Base-by-base conservation (phyloP, 1,284 basidiomycete genomes). In the Coniferiporia weirii region DNA sequence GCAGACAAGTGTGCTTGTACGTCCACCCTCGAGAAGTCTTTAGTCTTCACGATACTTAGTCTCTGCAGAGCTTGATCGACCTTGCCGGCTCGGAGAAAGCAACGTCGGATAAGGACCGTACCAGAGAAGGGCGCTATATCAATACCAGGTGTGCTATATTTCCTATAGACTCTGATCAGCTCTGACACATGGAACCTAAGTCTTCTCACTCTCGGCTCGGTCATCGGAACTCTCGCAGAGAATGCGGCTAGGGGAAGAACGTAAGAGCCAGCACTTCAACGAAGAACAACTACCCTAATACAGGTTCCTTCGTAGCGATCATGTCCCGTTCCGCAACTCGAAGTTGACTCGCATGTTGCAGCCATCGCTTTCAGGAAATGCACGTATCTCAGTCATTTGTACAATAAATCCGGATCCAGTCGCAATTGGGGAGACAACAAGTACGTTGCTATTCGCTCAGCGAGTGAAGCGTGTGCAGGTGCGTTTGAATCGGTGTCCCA, bases 41-140 rank as follows among this genome's bases (percentile, higher is more conserved):
- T 32, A 3, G 22, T 48, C 9, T 20, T 7, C 19, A 5, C 38
- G 17, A 32, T 56, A 64, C 9, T 68, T 9, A 35, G 7, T 5
- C 43, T 10, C 38, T 69, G 59, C 67, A 93, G 81, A 91, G 84
- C 71, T 79, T 97, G 49, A 95, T 97, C 63, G 95, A 99, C 78
- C 78, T 99, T n/a, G 96, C 96, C 49, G 96, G 96, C 0, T 96
- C 93, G 0, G 96, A 99, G 70, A 94, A 91, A 70, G 94, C 95
- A 2, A 96, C 95, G 1, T 91, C 89, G 7, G 93, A 95, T 73
- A 95, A 93, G 70, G 93, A 96, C 61, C 77, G 95, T 55, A 93
- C 94, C 22, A 80, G 88, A 56, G 95, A 98, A 72, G 95, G 95
- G 27, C 92, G 90, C 68, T 95, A 94, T 69, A 98, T 97, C 73